A percentile compares a stretch with the other conserved stretches of the same genome.
Conservation (phyloP, 495 filamentous ascomycete genomes). For the Cladorrhinum samala region DNA sequence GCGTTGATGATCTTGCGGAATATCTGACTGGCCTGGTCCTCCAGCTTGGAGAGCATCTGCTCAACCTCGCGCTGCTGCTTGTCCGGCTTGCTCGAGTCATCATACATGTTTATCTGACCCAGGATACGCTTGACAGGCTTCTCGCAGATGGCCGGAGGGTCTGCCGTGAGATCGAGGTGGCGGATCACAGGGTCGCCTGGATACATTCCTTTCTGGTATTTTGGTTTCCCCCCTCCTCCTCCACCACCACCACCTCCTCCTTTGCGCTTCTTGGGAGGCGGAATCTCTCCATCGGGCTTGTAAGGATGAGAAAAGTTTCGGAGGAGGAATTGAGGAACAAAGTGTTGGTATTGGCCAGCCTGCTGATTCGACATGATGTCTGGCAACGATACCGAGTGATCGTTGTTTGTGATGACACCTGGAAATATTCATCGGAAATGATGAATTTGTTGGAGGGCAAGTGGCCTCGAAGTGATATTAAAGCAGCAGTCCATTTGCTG, state of each 20-base stretch:
- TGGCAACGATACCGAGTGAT: neutral
- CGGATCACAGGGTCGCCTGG: slow-evolving; percentile 21
- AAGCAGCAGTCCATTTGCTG: too few species aligned
- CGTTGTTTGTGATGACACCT: neutral
- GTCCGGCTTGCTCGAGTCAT: slow-evolving; percentile 22
- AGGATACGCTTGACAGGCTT: slow-evolving; percentile 32
- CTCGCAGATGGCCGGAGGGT: slow-evolving; percentile 21
- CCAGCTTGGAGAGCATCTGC: slow-evolving; percentile 30
- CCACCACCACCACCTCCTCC: too few species aligned
- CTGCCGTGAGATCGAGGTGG: slow-evolving; percentile 16
- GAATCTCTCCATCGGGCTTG: slow-evolving; percentile 9
- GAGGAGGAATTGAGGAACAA: slow-evolving; percentile 43
- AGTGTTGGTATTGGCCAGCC: slow-evolving; percentile 40
- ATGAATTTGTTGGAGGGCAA: too few species aligned
- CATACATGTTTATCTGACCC: slow-evolving; percentile 41
- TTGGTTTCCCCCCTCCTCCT: slow-evolving; percentile 1
- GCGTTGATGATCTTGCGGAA: slow-evolving; percentile 31
- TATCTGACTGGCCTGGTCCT: slow-evolving; percentile 24
- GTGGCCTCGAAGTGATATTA: too few species aligned
- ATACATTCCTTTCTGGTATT: slow-evolving; percentile 18
- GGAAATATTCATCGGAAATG: too few species aligned
- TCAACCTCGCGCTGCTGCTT: slow-evolving; percentile 33
- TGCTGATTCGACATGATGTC: neutral
- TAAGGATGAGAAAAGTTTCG: slow-evolving; percentile 34
- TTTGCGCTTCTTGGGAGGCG: neutral